Conservation (phyloP, 495 filamentous ascomycete genomes). For the Hyaloscypha hepaticicola region DNA sequence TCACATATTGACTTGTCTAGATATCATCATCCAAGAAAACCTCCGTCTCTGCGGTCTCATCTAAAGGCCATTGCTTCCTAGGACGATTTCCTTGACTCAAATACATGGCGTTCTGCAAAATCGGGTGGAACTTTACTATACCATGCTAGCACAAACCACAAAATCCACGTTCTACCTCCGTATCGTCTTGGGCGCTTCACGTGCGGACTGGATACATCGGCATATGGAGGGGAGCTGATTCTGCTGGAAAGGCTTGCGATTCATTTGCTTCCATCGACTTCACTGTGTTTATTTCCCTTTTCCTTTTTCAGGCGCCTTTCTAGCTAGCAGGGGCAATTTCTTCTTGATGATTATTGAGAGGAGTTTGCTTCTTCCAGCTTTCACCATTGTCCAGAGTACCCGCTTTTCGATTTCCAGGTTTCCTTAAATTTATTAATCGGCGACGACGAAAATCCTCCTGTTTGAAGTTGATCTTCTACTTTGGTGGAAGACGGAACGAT, state of each 20-base stretch:
- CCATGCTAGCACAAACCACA: slow-evolving; percentile 22
- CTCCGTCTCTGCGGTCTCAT: slow-evolving; percentile 96
- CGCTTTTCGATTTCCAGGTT: slow-evolving; percentile 1
- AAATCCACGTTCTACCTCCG: slow-evolving; percentile 11
- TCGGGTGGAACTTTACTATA: slow-evolving; percentile 32
- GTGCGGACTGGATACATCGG: slow-evolving; percentile 9
- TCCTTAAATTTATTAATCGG: slow-evolving; percentile 19
- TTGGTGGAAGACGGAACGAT: not conserved
- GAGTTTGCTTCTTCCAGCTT: not conserved
- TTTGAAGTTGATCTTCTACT: not conserved
- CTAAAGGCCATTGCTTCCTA: slow-evolving; percentile 44
- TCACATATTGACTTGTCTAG: slow-evolving; percentile 48
- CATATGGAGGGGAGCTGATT: slow-evolving; percentile 3
- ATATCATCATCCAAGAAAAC: slow-evolving; percentile 99
- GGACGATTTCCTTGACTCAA: slow-evolving; percentile 27
- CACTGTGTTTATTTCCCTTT: slow-evolving; percentile 30
- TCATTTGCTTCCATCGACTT: slow-evolving; percentile 25
- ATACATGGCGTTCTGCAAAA: slow-evolving; percentile 32
- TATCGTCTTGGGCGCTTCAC: slow-evolving; percentile 11
- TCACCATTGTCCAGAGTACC: not conserved
- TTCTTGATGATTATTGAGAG: slow-evolving; percentile 3
- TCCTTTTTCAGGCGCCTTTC: slow-evolving; percentile 1
- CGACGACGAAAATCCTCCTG: not conserved
- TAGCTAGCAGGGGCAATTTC: not conserved
- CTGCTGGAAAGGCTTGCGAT: slow-evolving; percentile 17